Evolutionary conservation across 2,329 filamentous ascomycete genomes (phyloP), one percentile per base, ranked within the genome.

Genomic region (Aspergillus intermedius): DNA sequence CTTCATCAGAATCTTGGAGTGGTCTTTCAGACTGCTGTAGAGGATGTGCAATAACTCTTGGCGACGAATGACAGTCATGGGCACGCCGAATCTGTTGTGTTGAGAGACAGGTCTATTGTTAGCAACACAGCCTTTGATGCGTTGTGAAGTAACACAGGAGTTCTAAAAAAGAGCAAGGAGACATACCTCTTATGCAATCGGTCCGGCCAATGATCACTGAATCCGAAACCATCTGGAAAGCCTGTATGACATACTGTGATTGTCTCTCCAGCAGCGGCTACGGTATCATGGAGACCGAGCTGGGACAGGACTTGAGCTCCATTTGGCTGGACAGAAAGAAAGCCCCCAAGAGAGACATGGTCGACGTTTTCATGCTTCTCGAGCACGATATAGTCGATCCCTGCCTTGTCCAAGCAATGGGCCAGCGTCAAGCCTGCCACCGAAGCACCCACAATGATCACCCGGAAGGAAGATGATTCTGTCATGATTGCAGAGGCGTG

Each of bases 291-390:
- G 21, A 66, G 49, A 0, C 73, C 76, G 0, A 80, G 54, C 57
- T 81, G 78, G 47, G 79, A 75, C 0, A 79, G 55, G 5, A 79
- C 72, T 0, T 74, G 64, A 7, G 62, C 49, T 0, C 74, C 73
- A 23, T 73, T 68, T 0, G 77, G 63, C 1, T 69, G 51, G 1
- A 80, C 52, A 2, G 68, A 74, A 34, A 81, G 77, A 3, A 67
- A 71, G 0, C 75, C 75, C 1, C 77, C 77, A 0, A 72, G 60
- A 21, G 69, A 61, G 0, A 76, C 75, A 0, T 48, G 46, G 30
- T 54, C 50, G 0, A 69, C 59, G 0, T 52, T 23, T 30, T 30
- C 25, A 41, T 71, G 60, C 0, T 61, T 57, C 51, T 80, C 77
- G 0, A 79, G 66, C 0, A 80, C 48, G 1, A 76, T 48, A 54